Evolutionary conservation across 768 basidiomycete genomes (phyloP).

Genomic region (Leucocoprinus leucothites): DNA sequence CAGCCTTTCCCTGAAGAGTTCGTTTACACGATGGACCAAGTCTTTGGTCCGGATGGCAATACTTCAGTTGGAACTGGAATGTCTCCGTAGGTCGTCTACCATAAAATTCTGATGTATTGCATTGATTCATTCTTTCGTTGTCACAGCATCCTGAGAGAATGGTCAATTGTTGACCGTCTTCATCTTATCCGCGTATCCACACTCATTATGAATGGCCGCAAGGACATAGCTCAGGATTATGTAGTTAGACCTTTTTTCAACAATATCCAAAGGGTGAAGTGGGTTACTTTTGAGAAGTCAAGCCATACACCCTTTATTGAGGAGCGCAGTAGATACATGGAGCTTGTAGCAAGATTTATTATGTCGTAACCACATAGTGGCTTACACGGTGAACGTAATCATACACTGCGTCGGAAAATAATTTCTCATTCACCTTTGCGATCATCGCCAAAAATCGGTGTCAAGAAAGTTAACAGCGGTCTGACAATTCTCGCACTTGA

Average conservation of each 20-base stretch:
- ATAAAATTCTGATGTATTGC: neutral
- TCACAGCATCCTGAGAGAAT: conserved; percentile 28
- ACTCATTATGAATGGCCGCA: conserved; percentile 38
- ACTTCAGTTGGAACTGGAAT: conserved; percentile 23
- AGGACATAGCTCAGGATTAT: conserved; percentile 40
- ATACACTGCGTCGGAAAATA: no score
- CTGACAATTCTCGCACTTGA: no score
- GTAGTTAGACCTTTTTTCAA: conserved; percentile 35
- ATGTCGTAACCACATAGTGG: no score
- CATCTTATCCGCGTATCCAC: conserved; percentile 35
- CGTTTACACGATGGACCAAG: conserved; percentile 17
- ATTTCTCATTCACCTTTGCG: no score
- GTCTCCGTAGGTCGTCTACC: conserved; percentile 29
- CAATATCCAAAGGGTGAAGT: conserved; percentile 35
- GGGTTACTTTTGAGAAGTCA: conserved; percentile 41
- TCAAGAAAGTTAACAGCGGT: no score
- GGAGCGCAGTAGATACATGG: conserved; percentile 37
- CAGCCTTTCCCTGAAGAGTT: conserved; percentile 21
- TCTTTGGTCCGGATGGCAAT: conserved; percentile 24
- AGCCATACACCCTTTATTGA: conserved; percentile 43
- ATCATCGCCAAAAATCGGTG: no score
- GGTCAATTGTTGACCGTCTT: conserved; percentile 43
- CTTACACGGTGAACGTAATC: no score
- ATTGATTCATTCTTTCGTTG: neutral
- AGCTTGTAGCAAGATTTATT: conserved; percentile 28